Evolutionary conservation across 1,284 basidiomycete species (phyloP).

Genomic region (Trichosporon coremiiforme): DNA sequence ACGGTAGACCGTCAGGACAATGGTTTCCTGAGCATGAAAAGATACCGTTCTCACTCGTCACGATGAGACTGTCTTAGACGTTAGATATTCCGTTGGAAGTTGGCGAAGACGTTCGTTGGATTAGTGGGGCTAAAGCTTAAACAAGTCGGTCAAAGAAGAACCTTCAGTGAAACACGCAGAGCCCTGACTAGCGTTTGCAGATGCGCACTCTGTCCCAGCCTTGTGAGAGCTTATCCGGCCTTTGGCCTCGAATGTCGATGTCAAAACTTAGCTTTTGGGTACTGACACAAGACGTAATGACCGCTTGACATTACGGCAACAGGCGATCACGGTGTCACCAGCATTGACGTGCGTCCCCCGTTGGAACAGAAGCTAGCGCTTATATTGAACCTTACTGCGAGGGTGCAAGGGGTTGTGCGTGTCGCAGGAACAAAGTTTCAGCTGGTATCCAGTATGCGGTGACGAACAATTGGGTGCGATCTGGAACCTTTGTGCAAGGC

Average conservation of each 20-base stretch:
- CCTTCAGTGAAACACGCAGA: neutral
- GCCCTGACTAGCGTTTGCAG: neutral
- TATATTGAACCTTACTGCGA: neutral
- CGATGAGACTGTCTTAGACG: neutral
- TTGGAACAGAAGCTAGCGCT: neutral
- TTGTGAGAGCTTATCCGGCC: neutral
- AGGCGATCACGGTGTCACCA: neutral
- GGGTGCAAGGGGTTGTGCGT: neutral
- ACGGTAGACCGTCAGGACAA: neutral
- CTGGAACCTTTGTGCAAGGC: neutral
- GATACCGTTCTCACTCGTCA: constrained; percentile 2
- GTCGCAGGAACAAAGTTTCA: constrained; percentile 4
- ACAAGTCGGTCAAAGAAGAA: neutral
- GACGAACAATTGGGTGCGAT: neutral
- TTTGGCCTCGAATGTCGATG: neutral
- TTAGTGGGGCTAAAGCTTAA: neutral
- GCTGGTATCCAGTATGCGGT: neutral
- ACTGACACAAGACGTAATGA: constrained; percentile 4
- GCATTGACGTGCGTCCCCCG: neutral
- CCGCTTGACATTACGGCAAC: neutral
- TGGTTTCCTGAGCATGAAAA: constrained; percentile 1
- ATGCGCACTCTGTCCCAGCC: neutral
- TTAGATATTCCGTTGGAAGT: constrained; percentile 2
- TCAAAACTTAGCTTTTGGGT: constrained; percentile 4
- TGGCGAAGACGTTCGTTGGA: neutral